Conservation (phyloP, 1,284 basidiomycete species). For the Sanghuangporus weigelae region DNA sequence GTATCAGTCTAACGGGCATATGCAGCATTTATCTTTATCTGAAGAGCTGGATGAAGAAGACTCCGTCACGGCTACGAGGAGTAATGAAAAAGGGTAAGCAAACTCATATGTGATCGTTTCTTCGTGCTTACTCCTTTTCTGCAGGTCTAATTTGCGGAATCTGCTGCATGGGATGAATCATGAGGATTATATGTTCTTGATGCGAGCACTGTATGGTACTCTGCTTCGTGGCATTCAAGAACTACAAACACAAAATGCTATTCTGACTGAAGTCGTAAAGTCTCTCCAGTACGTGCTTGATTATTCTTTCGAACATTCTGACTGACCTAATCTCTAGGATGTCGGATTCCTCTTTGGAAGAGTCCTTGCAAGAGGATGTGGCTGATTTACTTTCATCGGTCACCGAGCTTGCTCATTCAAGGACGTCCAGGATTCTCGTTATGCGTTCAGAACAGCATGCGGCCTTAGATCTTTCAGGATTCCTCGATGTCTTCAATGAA, state of each 20-base stretch:
- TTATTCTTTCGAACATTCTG: slow-evolving; percentile 1
- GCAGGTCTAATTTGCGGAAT: slow-evolving; percentile 43
- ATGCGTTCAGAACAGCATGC: slow-evolving; percentile 78
- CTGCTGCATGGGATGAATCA: slow-evolving; percentile 68
- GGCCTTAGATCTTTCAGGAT: slow-evolving; percentile 64
- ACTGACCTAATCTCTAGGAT: slow-evolving; percentile 26
- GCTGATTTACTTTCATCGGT: slow-evolving; percentile 74
- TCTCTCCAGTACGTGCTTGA: slow-evolving; percentile 36
- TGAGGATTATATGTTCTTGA: slow-evolving; percentile 59
- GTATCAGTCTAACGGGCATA: background rate
- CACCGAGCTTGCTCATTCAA: slow-evolving; percentile 80
- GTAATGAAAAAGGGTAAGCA: slow-evolving; percentile 32
- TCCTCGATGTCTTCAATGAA: slow-evolving; percentile 78
- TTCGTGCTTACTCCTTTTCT: slow-evolving; percentile 15
- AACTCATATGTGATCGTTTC: slow-evolving; percentile 16
- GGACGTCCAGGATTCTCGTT: slow-evolving; percentile 73
- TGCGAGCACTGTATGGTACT: slow-evolving; percentile 58
- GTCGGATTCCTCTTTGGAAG: slow-evolving; percentile 33
- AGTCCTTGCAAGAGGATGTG: slow-evolving; percentile 52
- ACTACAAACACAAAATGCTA: slow-evolving; percentile 58
- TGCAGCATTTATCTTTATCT: slow-evolving; percentile 47
- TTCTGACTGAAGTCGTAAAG: slow-evolving; percentile 59
- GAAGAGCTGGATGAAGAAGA: slow-evolving; percentile 53
- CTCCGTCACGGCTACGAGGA: slow-evolving; percentile 29
- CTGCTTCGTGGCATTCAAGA: slow-evolving; percentile 71